These are phyloP conservation scores for Murraya koenigii DNA, from an alignment of 345 rosid species.

Conservation along the genomic window DNA sequence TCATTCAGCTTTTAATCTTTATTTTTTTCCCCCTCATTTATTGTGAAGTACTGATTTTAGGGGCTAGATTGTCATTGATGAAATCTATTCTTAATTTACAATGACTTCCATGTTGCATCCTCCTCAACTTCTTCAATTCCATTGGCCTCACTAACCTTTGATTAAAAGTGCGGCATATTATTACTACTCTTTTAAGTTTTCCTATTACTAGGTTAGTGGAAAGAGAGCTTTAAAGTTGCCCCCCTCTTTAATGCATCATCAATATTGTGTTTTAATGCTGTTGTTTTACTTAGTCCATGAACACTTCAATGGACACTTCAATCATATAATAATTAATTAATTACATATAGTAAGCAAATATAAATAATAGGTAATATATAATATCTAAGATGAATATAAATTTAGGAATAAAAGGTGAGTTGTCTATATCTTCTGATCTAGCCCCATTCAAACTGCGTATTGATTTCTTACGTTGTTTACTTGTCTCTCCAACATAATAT, in stretches of 20 bases:
- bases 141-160: conserved; percentile 4
- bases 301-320: not conserved
- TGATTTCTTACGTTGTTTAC: conserved; percentile 12
- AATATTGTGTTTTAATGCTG: not conserved
- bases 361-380: not conserved
- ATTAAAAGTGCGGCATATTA: not conserved
- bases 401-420: not conserved
- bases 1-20: not conserved
- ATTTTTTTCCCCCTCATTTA: not conserved
- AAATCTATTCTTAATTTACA: not conserved
- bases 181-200: not conserved
- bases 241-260: not conserved
- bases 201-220: not conserved
- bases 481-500: conserved; percentile 3
- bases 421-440: not conserved
- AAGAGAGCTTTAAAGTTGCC: not conserved
- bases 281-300: not conserved
- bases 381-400: not conserved
- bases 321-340: not conserved
- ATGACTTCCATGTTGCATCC: not conserved
- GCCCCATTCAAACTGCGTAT: not conserved
- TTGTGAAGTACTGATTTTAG: not conserved
- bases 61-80: not conserved
- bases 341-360: not conserved
- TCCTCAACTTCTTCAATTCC: not conserved